These are phyloP conservation scores for Abortiporus biennis DNA, from an alignment of 1,284 basidiomycete genomes.

Conservation along the genomic window DNA sequence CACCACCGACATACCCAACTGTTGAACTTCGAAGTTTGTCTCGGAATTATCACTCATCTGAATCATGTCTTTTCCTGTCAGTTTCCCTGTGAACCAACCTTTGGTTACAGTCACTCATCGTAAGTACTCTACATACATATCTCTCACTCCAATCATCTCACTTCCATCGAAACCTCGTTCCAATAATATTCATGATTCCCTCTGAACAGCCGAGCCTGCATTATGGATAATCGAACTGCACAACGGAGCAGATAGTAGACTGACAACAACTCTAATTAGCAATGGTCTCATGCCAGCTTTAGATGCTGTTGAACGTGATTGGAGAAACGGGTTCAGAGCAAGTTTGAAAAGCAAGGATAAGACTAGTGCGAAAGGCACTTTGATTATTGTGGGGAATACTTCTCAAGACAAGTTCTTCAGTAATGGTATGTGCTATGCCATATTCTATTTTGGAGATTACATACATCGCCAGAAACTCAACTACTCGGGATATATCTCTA, in stretches of 20 bases:
- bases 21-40: too few relatives aligned
- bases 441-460: not conserved
- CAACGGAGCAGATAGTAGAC: constrained; percentile 70
- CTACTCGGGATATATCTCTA: too few relatives aligned
- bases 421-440: constrained; percentile 50
- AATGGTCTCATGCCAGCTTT: constrained; percentile 69
- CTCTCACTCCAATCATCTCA: not conserved
- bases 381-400: constrained; percentile 72
- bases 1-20: too few relatives aligned
- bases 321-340: constrained; percentile 55
- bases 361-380: constrained; percentile 45
- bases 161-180: too few relatives aligned
- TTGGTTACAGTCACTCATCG: constrained; percentile 61
- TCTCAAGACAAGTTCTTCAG: constrained; percentile 86
- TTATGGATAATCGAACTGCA: constrained; percentile 77
- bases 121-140: constrained; percentile 27
- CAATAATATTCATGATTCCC: not conserved
- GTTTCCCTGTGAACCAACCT: constrained; percentile 40
- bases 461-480: too few relatives aligned
- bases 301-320: constrained; percentile 73
- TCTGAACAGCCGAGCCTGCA: constrained; percentile 49
- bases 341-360: constrained; percentile 33
- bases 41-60: too few relatives aligned
- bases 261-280: constrained; percentile 56
- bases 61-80: constrained; percentile 39